A percentile compares a stretch with the other conserved stretches of the same genome.
phyloP scores from a whole-genome alignment of 495 filamentous ascomycete species.

The Daldinia bambusicola region DNA sequence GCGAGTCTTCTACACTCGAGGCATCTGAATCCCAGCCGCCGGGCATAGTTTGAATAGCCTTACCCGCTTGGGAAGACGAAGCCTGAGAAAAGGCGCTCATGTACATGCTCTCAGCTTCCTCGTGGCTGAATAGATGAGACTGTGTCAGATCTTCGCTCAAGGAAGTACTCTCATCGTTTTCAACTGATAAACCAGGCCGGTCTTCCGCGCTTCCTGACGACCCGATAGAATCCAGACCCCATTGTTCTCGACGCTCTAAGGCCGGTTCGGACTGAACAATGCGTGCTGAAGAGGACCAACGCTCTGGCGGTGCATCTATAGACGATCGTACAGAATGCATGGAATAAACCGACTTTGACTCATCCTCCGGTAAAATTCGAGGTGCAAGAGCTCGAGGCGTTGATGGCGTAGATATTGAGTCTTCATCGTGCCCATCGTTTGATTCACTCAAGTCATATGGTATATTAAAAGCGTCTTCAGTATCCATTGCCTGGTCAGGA shows the following conservation, averaged over 20 bases:
- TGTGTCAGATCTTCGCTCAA: slow-evolving; percentile 65
- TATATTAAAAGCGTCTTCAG: slow-evolving; percentile 61
- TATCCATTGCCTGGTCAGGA: slow-evolving; percentile 52
- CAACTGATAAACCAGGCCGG: slow-evolving; percentile 38
- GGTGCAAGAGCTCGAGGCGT: slow-evolving; percentile 55
- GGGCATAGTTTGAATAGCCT: slow-evolving; percentile 58
- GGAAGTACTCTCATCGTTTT: slow-evolving; percentile 35
- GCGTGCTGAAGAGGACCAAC: slow-evolving; percentile 48
- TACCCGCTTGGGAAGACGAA: slow-evolving; percentile 52
- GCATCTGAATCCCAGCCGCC: slow-evolving; percentile 66
- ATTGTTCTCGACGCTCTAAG: slow-evolving; percentile 42
- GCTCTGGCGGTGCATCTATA: slow-evolving; percentile 32
- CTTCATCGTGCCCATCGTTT: slow-evolving; percentile 42
- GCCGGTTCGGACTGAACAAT: slow-evolving; percentile 54
- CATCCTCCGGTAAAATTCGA: slow-evolving; percentile 22
- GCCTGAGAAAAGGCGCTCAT: slow-evolving; percentile 70
- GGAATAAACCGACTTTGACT: slow-evolving; percentile 4
- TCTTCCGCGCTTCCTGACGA: slow-evolving; percentile 35
- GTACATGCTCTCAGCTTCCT: slow-evolving; percentile 96
- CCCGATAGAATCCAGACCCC: slow-evolving; percentile 41
- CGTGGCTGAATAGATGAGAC: slow-evolving; percentile 86
- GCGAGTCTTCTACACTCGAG: slow-evolving; percentile 30
- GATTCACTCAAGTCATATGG: slow-evolving; percentile 55
- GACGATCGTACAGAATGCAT: slow-evolving; percentile 50
- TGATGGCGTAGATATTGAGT: slow-evolving; percentile 52